These are phyloP conservation scores for Yamadazyma aaseri DNA, from an alignment of 1,139 yeast genomes.

Conservation along the genomic window DNA sequence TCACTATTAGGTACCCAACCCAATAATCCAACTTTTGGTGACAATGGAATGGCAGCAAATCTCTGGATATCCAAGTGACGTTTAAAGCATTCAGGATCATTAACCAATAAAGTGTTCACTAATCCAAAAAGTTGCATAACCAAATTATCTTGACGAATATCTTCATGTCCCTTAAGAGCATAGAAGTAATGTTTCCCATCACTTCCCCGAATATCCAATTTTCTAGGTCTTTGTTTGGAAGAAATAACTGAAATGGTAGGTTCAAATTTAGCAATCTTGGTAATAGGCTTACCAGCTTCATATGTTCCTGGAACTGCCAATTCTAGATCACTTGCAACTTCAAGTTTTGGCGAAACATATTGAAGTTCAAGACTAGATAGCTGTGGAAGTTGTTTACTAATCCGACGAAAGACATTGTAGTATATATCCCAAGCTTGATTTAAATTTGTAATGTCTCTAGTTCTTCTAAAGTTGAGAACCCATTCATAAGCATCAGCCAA, in stretches of 20 bases:
- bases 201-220: conserved; percentile 73
- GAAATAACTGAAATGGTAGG: conserved; percentile 87
- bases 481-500: conserved; percentile 91
- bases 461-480: conserved; percentile 81
- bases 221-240: conserved; percentile 94
- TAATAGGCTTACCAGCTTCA: conserved; percentile 76
- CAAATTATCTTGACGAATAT: conserved; percentile 93
- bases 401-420: conserved; percentile 88
- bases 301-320: conserved; percentile 95
- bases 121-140: conserved; percentile 98
- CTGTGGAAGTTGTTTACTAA: conserved; percentile 86
- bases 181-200: conserved; percentile 90
- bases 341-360: conserved; percentile 87
- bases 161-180: conserved; percentile 92
- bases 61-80: conserved; percentile 92
- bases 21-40: conserved; percentile 93
- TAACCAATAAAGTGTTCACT: conserved; percentile 83
- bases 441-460: conserved; percentile 82
- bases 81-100: conserved; percentile 94
- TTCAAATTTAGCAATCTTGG: conserved; percentile 72
- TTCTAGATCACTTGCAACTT: conserved; percentile 76
- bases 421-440: conserved; percentile 98
- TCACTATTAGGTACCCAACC: conserved; percentile 99
- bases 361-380: conserved; percentile 83
- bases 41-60: conserved; percentile 89